Evolutionary conservation across 331 rosid genomes (phyloP), one percentile per base, ranked within the genome.

Genomic region (Prunus yedoensis): DNA sequence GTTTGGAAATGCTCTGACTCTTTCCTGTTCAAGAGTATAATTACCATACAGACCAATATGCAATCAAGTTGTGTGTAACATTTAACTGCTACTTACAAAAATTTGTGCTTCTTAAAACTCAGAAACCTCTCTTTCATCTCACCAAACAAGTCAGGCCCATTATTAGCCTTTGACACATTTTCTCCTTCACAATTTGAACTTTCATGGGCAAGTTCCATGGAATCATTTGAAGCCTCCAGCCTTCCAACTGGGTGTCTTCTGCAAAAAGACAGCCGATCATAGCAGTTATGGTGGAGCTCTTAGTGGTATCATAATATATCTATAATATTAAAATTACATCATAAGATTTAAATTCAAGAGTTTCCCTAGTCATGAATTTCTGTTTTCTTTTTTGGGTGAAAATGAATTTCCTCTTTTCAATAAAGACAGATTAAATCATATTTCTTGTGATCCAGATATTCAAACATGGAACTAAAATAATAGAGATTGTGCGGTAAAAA

Each of bases 61-160:
- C 30, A 74, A 69, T 49, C 32, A 30, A 10, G 12, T 46, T 43
- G 20, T 74, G 38, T 30, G 67, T 21, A 47, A 45, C 57, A 68
- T 43, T 59, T 27, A 64, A 61, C 65, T 58, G 43, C 56, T 77
- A 80, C 97, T 92, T 84, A 94, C 97, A 85, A 81, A 74, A 86
- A 94, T 25, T 81, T 85, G 51, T 88, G 84, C 81, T 77, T 85
- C 86, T 89, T 94, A 83, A 92, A 94, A 66, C 78, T 80, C 73
- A 88, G 86, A 88, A 94, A 90, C 51, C 97, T 89, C 63, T 81
- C 81, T 69, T 82, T 87, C 92, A 92, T 89, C 64, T 88, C 84
- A 51, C 28, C 87, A 82, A 95, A 91, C 25, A 87, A 77, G 72
- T 84, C 81, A 57, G 76, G 69, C 51, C 66, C 77, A 15, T 76